phyloP scores from a whole-genome alignment of 2,329 filamentous ascomycete species.

The Pseudogymnoascus sp. region DNA sequence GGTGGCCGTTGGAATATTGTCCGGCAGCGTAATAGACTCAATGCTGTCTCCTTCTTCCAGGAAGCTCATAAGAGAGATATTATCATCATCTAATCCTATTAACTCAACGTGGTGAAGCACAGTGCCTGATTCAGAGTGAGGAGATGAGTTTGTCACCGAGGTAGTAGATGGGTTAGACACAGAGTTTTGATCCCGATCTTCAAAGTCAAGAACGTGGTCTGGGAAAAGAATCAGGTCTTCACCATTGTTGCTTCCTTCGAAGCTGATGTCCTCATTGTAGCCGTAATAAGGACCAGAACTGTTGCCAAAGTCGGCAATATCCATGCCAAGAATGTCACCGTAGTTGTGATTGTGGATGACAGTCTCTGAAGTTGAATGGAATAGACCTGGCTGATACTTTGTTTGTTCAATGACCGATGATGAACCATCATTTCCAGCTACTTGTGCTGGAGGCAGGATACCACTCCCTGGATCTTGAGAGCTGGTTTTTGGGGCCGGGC shows the following conservation, averaged over 20 bases:
- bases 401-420: neutral
- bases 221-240: constrained; percentile 1
- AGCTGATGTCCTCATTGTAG: neutral
- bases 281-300: neutral
- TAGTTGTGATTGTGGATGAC: neutral
- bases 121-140: neutral
- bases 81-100: neutral
- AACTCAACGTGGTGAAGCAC: neutral
- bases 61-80: neutral
- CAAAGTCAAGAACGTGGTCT: neutral
- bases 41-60: neutral
- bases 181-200: neutral
- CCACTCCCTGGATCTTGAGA: neutral
- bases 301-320: neutral
- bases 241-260: neutral
- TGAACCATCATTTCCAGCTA: neutral
- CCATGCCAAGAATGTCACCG: neutral
- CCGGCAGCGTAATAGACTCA: neutral
- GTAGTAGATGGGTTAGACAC: neutral
- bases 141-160: neutral
- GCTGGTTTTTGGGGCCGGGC: neutral
- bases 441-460: neutral
- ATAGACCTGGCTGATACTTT: neutral
- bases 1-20: neutral
- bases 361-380: neutral